Percentiles rank a stretch among this genome's conserved stretches.
phyloP scores from a whole-genome alignment of 164 flowering plant species.

The Piper longum region DNA sequence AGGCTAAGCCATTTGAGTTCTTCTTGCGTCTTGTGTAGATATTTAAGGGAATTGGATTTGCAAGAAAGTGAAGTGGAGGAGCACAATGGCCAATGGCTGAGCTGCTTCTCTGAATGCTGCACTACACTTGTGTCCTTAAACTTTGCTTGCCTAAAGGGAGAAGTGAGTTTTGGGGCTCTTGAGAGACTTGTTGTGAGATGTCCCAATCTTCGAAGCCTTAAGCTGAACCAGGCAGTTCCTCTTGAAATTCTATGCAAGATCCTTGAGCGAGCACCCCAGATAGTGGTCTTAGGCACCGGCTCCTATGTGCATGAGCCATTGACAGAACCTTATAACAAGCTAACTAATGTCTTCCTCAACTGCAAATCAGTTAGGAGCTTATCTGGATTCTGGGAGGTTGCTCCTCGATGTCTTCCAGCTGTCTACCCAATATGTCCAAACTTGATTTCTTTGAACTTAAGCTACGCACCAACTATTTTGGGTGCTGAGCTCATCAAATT shows the following conservation, averaged over 20 bases:
- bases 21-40: conserved; percentile 20
- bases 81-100: conserved; percentile 64
- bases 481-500: conserved; percentile 42
- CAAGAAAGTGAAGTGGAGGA: conserved; percentile 81
- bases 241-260: conserved; percentile 43
- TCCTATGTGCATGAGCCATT: conserved; percentile 36
- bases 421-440: conserved; percentile 46
- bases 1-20: not conserved
- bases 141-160: conserved; percentile 77
- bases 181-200: conserved; percentile 76
- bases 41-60: conserved; percentile 71
- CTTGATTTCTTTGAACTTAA: conserved; percentile 63
- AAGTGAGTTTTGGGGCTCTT: conserved; percentile 49
- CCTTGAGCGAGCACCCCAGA: conserved; percentile 52
- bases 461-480: conserved; percentile 58
- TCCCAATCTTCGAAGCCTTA: conserved; percentile 53
- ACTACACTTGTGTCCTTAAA: conserved; percentile 68
- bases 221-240: conserved; percentile 54
- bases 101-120: conserved; percentile 62
- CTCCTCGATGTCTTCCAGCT: conserved; percentile 36
- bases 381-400: conserved; percentile 73
- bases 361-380: conserved; percentile 53
- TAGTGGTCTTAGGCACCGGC: conserved; percentile 62
- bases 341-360: conserved; percentile 23
- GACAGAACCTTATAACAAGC: conserved; percentile 28